Evolutionary conservation across 768 basidiomycete genomes (phyloP).

Genomic region (Mycena leptocephala): DNA sequence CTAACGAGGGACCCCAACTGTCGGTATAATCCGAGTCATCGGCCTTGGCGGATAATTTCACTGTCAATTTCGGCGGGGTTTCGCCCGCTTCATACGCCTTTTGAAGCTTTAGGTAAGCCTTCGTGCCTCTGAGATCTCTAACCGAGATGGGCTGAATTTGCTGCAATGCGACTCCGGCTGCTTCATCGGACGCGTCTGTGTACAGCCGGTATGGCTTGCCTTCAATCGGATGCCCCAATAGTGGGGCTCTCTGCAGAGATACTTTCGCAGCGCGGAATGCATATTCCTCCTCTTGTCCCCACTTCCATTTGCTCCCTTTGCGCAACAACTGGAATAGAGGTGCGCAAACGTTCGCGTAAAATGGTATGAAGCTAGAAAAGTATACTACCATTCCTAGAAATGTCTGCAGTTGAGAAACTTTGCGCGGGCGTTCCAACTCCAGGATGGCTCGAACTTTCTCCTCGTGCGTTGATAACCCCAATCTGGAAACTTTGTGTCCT

Average conservation of each 20-base stretch:
- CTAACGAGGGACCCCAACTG: background rate
- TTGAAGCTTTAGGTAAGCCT: background rate
- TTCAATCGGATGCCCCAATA: too few relatives aligned
- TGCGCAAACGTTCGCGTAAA: slow-evolving; percentile 41
- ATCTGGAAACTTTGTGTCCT: too few relatives aligned
- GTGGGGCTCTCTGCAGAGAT: slow-evolving; percentile 15
- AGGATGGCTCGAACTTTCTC: too few relatives aligned
- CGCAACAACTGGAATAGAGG: background rate
- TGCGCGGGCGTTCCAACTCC: too few relatives aligned
- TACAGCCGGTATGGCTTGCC: slow-evolving; percentile 23
- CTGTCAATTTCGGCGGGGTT: background rate
- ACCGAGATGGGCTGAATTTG: slow-evolving; percentile 6
- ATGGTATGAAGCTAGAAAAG: slow-evolving; percentile 46
- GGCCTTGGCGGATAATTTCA: background rate
- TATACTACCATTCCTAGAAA: slow-evolving; percentile 49
- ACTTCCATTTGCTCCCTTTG: background rate
- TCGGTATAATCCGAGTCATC: background rate
- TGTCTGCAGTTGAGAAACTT: slow-evolving; percentile 37
- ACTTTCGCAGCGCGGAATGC: too few relatives aligned
- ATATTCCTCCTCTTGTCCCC: background rate
- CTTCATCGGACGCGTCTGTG: too few relatives aligned
- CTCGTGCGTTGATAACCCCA: too few relatives aligned
- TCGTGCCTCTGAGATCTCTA: slow-evolving; percentile 14
- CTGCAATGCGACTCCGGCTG: too few relatives aligned
- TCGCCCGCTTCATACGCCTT: slow-evolving; percentile 1